Percentiles rank a stretch among this genome's conserved stretches.
phyloP scores from a whole-genome alignment of 805 yeast genomes.

The Myxozyma udenii region DNA sequence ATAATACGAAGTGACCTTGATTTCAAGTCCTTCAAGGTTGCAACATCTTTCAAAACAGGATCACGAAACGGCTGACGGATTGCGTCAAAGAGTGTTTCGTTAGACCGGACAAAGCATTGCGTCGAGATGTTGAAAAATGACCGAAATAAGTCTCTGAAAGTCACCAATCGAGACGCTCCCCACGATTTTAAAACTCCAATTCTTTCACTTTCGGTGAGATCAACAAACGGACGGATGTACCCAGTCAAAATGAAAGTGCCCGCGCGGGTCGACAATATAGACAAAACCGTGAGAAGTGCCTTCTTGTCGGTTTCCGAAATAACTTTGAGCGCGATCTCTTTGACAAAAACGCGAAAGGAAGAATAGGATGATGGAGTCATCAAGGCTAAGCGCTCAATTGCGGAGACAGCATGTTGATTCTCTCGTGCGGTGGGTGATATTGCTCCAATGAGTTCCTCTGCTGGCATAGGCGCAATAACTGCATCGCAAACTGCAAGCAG shows the following conservation, averaged over 20 bases:
- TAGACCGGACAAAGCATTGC: conserved; percentile 35
- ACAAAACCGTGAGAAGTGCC: too few species aligned
- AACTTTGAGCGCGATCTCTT: too few species aligned
- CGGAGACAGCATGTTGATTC: too few species aligned
- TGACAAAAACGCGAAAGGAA: too few species aligned
- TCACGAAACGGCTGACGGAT: conserved; percentile 43
- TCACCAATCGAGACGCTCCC: conserved; percentile 44
- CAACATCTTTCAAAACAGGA: conserved; percentile 17
- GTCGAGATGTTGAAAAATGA: too few species aligned
- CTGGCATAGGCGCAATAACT: conserved; percentile 7
- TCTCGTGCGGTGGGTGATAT: not conserved
- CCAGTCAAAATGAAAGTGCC: conserved; percentile 16
- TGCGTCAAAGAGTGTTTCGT: conserved; percentile 41
- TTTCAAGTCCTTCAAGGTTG: conserved; percentile 36
- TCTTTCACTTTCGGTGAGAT: conserved; percentile 41
- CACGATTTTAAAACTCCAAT: conserved; percentile 41
- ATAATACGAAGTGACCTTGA: conserved; percentile 37
- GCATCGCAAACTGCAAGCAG: conserved; percentile 22
- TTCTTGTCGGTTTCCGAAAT: too few species aligned
- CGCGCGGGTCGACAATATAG: not conserved
- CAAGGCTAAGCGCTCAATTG: too few species aligned
- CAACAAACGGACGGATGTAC: conserved; percentile 13
- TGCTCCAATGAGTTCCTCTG: not conserved
- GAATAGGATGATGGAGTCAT: too few species aligned
- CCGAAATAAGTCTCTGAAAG: conserved; percentile 41